phyloP scores from a whole-genome alignment of 768 basidiomycete genomes.

The Sarcomyxa edulis region DNA sequence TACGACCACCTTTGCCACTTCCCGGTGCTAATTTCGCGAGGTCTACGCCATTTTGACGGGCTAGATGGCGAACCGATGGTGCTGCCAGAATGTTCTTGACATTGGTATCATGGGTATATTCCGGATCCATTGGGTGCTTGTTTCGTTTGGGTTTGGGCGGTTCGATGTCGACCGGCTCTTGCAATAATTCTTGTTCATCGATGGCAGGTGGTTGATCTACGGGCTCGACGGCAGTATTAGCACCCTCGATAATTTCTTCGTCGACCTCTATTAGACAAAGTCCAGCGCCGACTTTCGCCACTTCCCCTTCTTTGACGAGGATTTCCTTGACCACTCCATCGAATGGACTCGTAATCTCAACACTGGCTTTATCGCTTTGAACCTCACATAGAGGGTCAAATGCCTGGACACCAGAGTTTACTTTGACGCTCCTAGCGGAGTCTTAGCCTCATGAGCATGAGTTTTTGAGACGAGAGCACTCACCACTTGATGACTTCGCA shows the following conservation, averaged over 20 bases:
- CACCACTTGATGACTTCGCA: constrained; percentile 87
- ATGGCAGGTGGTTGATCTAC: too few species aligned
- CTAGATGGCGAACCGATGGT: constrained; percentile 76
- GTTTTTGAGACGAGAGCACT: too few species aligned
- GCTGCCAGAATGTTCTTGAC: constrained; percentile 51
- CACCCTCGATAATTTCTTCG: constrained; percentile 35
- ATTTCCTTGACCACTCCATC: constrained; percentile 71
- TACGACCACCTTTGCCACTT: constrained; percentile 68
- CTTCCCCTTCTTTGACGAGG: constrained; percentile 73
- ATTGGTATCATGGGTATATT: constrained; percentile 18
- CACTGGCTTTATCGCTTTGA: constrained; percentile 86
- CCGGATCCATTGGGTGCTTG: constrained; percentile 74
- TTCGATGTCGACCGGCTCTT: too few species aligned
- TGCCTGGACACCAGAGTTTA: constrained; percentile 41
- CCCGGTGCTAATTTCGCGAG: constrained; percentile 54
- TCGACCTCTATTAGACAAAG: constrained; percentile 82
- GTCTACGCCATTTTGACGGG: constrained; percentile 60
- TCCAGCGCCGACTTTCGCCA: constrained; percentile 77
- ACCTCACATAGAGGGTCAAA: constrained; percentile 82
- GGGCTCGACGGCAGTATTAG: constrained; percentile 14
- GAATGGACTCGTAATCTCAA: constrained; percentile 86
- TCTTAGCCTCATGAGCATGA: too few species aligned
- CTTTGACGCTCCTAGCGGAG: constrained; percentile 61
- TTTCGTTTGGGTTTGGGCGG: not conserved
- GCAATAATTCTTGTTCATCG: too few species aligned